Conservation (phyloP, 2,329 filamentous ascomycete genomes). For the Phyllosticta paracitricarpa region DNA sequence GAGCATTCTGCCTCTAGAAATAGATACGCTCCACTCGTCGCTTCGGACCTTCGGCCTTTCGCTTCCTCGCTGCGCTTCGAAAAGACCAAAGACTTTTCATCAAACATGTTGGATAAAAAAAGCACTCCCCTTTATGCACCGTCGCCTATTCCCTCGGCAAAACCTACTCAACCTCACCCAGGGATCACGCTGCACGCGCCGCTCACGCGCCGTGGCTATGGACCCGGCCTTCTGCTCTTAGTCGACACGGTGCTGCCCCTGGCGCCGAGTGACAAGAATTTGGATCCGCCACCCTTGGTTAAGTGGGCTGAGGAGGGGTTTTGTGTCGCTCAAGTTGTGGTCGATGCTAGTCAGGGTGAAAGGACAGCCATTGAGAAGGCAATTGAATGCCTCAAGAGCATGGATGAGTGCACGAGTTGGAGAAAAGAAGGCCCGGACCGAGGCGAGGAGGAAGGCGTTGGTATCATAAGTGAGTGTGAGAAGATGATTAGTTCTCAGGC, state of each 20-base stretch:
- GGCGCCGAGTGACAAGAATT: slow-evolving; percentile 25
- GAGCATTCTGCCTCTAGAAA: no score
- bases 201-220: slow-evolving; percentile 39
- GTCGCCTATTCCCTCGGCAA: no score
- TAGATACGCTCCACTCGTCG: no score
- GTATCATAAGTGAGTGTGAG: not conserved
- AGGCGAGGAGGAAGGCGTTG: not conserved
- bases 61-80: no score
- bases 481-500: not conserved
- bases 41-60: no score
- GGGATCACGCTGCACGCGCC: slow-evolving; percentile 17
- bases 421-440: not conserved
- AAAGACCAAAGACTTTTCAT: no score
- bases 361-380: not conserved
- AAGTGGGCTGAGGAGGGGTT: slow-evolving; percentile 69
- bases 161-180: no score
- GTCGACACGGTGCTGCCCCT: slow-evolving; percentile 25
- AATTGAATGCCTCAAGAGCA: not conserved
- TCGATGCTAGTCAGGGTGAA: slow-evolving; percentile 11
- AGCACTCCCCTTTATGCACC: no score
- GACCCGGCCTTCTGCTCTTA: slow-evolving; percentile 40
- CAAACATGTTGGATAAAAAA: no score
- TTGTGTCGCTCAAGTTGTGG: slow-evolving; percentile 46
- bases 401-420: not conserved
- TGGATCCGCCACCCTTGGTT: slow-evolving; percentile 45